Base-by-base conservation (phyloP, 2,329 filamentous ascomycete genomes). In the Fusarium drepaniforme region DNA sequence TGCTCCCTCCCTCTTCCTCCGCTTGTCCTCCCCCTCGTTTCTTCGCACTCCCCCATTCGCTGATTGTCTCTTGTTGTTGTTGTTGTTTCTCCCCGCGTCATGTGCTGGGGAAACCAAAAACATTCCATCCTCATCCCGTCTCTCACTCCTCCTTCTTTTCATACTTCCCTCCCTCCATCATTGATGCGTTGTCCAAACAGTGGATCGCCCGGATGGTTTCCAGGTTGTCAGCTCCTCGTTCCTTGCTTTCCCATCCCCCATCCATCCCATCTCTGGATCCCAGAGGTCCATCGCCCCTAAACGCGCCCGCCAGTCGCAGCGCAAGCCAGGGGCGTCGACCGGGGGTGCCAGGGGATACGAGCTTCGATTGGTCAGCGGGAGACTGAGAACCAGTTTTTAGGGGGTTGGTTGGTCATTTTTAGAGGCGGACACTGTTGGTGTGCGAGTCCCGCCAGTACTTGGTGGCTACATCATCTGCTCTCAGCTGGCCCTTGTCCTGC, bases 161-260 rank as follows among this genome's bases (percentile, higher is more conserved):
- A 42, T 21, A 21, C 57, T 28, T 38, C 35, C 35, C 35, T 40
- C 25, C 16, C 46, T 68, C 64, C 64, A 59, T 75, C 64, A 59
- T 75, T 66, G 72, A 75, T 75, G 69, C 44, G 66, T 57, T 75
- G 72, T 62, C 25, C 60, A 38, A 62, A 53, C 66, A 65, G 73
- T 65, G 70, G 73, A 73, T 73, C 64, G 28, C 60, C 72, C 72
- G 72, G 62, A 46, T 62, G 68, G 73, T 75, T 75, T 73, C 70
- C 73, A 60, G 44, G 70, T 65, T 63, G 70, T 67, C 46, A 64
- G 64, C 67, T 66, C 70, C 64, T 73, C 70, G 63, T 73, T 75
- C 73, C 73, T 75, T 75, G 73, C 62, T 75, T 75, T 71, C 21
- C 33, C 63, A 62, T 57, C 21, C 58, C 64, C 51, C 51, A 38